A percentile compares a stretch with the other conserved stretches of the same genome.
Conservation (phyloP, 495 filamentous ascomycete species). For the Aspergillus haitiensis region DNA sequence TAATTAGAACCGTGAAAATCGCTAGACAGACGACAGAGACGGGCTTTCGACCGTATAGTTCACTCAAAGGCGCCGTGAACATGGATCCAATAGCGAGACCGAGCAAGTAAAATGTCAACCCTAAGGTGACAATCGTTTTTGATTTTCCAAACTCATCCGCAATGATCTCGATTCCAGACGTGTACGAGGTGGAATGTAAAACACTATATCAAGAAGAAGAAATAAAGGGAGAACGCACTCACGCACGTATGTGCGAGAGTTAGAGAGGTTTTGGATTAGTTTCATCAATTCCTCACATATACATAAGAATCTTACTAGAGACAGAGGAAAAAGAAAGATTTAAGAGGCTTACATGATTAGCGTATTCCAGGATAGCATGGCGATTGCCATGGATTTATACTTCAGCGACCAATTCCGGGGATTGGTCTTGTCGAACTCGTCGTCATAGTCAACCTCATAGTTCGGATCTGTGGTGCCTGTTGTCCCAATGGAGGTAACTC, state of each 20-base stretch:
- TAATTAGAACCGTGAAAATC: conserved; percentile 63
- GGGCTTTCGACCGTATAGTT: conserved; percentile 71
- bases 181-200: conserved; percentile 72
- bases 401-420: conserved; percentile 73
- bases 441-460: conserved; percentile 75
- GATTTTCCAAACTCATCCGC: conserved; percentile 59
- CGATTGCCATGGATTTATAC: conserved; percentile 64
- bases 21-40: conserved; percentile 65
- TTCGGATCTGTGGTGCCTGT: conserved; percentile 60
- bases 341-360: conserved; percentile 58
- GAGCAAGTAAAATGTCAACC: conserved; percentile 69
- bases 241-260: no score
- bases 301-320: no score
- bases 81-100: conserved; percentile 70
- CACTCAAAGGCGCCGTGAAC: conserved; percentile 70
- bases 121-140: conserved; percentile 63
- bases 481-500: conserved; percentile 56
- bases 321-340: background rate
- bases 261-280: background rate
- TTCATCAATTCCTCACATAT: background rate
- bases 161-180: conserved; percentile 25
- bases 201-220: conserved; percentile 45
- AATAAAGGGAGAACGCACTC: no score
- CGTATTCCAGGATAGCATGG: conserved; percentile 68
- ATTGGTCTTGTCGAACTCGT: conserved; percentile 63